phyloP scores from a whole-genome alignment of 2,329 filamentous ascomycete genomes.

The Akanthomyces lecanii region DNA sequence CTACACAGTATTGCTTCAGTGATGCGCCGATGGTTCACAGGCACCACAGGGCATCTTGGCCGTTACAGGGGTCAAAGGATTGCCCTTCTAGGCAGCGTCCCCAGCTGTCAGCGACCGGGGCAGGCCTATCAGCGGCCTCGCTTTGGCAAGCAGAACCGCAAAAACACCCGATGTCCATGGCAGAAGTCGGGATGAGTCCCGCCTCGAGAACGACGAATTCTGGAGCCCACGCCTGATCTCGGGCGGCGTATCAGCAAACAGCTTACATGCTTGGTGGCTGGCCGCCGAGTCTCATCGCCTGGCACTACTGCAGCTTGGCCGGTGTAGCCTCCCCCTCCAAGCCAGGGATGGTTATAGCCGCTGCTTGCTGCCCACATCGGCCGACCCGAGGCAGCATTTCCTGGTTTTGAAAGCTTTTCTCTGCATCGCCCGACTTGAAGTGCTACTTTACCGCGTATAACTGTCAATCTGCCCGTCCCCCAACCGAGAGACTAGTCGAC shows the following conservation, averaged over 20 bases:
- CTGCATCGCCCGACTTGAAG: not conserved
- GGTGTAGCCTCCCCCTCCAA: not conserved
- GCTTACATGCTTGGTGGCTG: slow-evolving; percentile 6
- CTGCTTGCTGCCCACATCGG: slow-evolving; percentile 11
- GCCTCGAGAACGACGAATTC: not conserved
- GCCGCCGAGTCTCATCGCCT: not conserved
- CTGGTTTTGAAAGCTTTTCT: not conserved
- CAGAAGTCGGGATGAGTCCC: slow-evolving; percentile 10
- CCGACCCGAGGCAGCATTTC: slow-evolving; percentile 14
- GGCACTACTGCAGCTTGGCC: not conserved
- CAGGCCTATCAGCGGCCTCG: slow-evolving; percentile 1
- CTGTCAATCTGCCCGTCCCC: not conserved
- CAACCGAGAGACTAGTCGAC: not conserved
- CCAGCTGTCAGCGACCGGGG: not conserved
- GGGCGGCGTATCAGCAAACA: not conserved
- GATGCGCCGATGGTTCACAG: not conserved
- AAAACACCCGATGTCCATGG: not conserved
- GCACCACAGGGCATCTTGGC: not conserved
- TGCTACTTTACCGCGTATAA: not conserved
- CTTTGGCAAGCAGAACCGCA: not conserved
- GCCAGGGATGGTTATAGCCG: not conserved
- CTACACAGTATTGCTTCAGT: no score
- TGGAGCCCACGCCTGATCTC: not conserved
- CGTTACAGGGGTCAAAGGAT: not conserved
- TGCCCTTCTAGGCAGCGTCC: not conserved